phyloP scores from a whole-genome alignment of 495 filamentous ascomycete genomes.

The Pyrenula massariospora region DNA sequence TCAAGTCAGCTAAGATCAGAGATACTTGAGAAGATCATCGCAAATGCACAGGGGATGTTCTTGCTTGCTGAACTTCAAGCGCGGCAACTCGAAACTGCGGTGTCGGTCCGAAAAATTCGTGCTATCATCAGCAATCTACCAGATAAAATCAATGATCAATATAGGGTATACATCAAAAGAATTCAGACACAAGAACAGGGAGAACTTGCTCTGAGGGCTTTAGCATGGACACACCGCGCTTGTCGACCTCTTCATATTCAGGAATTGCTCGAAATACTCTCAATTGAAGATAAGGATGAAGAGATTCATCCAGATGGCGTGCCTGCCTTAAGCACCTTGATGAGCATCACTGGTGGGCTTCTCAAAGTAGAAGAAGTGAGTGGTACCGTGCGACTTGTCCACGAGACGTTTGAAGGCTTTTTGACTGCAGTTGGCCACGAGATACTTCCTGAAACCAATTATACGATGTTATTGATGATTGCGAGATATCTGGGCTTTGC shows the following conservation, averaged over 20 bases:
- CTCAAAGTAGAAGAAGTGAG: background rate
- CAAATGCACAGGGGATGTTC: background rate
- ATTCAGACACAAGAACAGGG: background rate
- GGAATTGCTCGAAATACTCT: background rate
- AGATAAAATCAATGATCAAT: background rate
- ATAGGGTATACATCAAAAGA: background rate
- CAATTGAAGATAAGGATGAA: background rate
- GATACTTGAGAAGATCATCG: background rate
- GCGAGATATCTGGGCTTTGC: background rate
- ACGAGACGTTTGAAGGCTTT: background rate
- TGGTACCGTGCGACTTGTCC: background rate
- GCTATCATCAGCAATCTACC: background rate
- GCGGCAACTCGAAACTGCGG: background rate
- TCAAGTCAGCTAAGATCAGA: background rate
- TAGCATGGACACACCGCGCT: background rate
- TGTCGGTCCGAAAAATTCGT: background rate
- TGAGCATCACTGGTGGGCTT: background rate
- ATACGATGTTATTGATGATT: background rate
- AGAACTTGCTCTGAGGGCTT: background rate
- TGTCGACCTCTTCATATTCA: background rate
- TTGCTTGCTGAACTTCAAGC: background rate
- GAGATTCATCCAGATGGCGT: background rate
- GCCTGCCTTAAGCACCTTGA: background rate
- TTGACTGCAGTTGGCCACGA: background rate
- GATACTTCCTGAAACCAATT: background rate